Conservation (phyloP, 768 basidiomycete species). For the Trametes maxima region DNA sequence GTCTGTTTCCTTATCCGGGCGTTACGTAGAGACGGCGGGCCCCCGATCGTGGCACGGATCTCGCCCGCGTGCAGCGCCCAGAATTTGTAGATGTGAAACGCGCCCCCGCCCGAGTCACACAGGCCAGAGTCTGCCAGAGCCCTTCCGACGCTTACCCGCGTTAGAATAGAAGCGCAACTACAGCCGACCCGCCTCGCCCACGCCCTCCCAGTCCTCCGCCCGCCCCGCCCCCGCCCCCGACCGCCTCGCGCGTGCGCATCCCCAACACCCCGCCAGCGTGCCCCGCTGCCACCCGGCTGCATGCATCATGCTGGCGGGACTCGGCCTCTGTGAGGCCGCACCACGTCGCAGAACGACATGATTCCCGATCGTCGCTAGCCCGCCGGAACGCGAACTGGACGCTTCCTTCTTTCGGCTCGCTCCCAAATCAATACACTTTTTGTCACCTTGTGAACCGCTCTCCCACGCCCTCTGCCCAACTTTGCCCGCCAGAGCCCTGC, state of each 20-base stretch:
- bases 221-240: not conserved
- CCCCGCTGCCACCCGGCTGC: not conserved
- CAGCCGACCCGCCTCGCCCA: constrained; percentile 12
- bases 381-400: constrained; percentile 25
- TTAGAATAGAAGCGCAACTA: constrained; percentile 19
- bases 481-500: constrained; percentile 10
- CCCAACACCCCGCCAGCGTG: not conserved
- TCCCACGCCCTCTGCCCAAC: constrained; percentile 22
- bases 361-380: constrained; percentile 28
- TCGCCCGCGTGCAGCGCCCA: constrained; percentile 21
- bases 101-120: constrained; percentile 19
- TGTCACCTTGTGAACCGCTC: constrained; percentile 28
- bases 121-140: constrained; percentile 24
- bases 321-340: constrained; percentile 17
- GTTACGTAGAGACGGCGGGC: constrained; percentile 18
- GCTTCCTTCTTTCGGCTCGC: constrained; percentile 24
- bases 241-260: not conserved
- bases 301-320: constrained; percentile 4
- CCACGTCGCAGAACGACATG: constrained; percentile 25
- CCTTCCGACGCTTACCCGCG: constrained; percentile 27
- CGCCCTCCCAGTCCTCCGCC: not conserved
- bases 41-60: not conserved
- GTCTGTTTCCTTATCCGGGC: constrained; percentile 3
- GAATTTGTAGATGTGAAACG: constrained; percentile 25
- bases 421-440: constrained; percentile 24